These are phyloP conservation scores for Mycocentrospora acerina DNA, from an alignment of 2,329 filamentous ascomycete species.

Conservation along the genomic window DNA sequence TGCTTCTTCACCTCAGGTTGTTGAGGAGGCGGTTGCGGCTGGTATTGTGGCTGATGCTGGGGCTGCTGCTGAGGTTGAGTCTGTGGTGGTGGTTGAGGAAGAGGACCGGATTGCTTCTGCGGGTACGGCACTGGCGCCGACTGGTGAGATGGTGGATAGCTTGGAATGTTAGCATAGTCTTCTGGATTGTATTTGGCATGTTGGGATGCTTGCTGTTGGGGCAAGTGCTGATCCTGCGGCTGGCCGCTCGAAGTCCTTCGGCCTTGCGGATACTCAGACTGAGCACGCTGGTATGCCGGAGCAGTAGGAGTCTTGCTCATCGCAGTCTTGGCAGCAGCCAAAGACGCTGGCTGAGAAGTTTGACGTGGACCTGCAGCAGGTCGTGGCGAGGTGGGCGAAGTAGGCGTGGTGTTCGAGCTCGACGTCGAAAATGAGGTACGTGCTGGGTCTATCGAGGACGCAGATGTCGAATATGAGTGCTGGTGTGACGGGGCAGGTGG, in stretches of 20 bases:
- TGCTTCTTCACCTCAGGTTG: slow-evolving; percentile 27
- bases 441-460: slow-evolving; percentile 50
- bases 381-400: slow-evolving; percentile 51
- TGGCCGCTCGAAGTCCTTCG: slow-evolving; percentile 38
- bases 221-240: slow-evolving; percentile 43
- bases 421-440: slow-evolving; percentile 47
- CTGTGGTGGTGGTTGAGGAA: slow-evolving; percentile 50
- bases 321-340: slow-evolving; percentile 51
- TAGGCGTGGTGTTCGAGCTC: slow-evolving; percentile 41
- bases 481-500: slow-evolving; percentile 43
- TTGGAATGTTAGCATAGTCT: slow-evolving; percentile 63
- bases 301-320: slow-evolving; percentile 43
- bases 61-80: slow-evolving; percentile 44
- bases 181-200: slow-evolving; percentile 74
- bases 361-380: slow-evolving; percentile 53
- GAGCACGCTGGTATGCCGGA: slow-evolving; percentile 48
- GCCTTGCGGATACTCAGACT: slow-evolving; percentile 44
- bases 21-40: slow-evolving; percentile 52
- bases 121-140: slow-evolving; percentile 31
- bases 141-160: slow-evolving; percentile 36
- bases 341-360: slow-evolving; percentile 44
- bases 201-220: slow-evolving; percentile 47
- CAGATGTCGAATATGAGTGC: slow-evolving; percentile 44
- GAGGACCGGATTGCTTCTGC: slow-evolving; percentile 39
- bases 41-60: slow-evolving; percentile 17